These are phyloP conservation scores for Phyllosticta citriasiana DNA, from an alignment of 2,329 filamentous ascomycete species.

Conservation along the genomic window DNA sequence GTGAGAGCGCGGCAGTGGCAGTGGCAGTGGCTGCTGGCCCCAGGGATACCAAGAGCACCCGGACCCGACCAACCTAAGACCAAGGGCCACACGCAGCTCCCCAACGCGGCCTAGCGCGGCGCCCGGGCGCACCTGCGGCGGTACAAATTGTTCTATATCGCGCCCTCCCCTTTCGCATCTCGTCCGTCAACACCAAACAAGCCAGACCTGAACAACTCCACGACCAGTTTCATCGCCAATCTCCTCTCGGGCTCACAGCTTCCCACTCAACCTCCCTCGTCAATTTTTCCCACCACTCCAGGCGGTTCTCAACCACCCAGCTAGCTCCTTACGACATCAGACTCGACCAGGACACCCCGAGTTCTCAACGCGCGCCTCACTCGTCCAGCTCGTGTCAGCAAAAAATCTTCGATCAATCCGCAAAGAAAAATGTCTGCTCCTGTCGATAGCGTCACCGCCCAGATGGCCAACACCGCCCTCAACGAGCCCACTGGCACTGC, in stretches of 20 bases:
- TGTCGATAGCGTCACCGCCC: slow-evolving; percentile 69
- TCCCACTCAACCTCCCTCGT: slow-evolving; percentile 42
- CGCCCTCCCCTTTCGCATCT: slow-evolving; percentile 11
- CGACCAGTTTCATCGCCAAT: slow-evolving; percentile 10
- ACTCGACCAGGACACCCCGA: slow-evolving; percentile 32
- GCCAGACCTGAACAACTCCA: slow-evolving; percentile 4
- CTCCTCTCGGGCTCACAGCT: slow-evolving; percentile 36
- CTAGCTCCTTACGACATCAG: slow-evolving; percentile 19
- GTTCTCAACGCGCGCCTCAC: slow-evolving; percentile 25
- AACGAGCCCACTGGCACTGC: slow-evolving; percentile 46
- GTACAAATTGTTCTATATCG: slow-evolving; percentile 9
- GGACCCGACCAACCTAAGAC: no score
- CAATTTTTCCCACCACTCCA: slow-evolving; percentile 39
- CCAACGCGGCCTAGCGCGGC: slow-evolving; percentile 1
- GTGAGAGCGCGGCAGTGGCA: no score
- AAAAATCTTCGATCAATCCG: slow-evolving; percentile 33
- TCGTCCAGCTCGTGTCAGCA: slow-evolving; percentile 41
- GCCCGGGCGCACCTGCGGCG: slow-evolving; percentile 9
- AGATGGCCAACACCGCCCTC: slow-evolving; percentile 56
- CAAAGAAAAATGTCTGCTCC: slow-evolving; percentile 70
- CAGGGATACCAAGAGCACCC: neutral
- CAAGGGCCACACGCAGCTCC: neutral
- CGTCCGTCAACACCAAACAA: slow-evolving; percentile 11
- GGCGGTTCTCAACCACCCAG: slow-evolving; percentile 35
- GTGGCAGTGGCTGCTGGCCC: neutral